Evolutionary conservation across 805 yeast genomes (phyloP).

Genomic region (Ogataea siamensis): DNA sequence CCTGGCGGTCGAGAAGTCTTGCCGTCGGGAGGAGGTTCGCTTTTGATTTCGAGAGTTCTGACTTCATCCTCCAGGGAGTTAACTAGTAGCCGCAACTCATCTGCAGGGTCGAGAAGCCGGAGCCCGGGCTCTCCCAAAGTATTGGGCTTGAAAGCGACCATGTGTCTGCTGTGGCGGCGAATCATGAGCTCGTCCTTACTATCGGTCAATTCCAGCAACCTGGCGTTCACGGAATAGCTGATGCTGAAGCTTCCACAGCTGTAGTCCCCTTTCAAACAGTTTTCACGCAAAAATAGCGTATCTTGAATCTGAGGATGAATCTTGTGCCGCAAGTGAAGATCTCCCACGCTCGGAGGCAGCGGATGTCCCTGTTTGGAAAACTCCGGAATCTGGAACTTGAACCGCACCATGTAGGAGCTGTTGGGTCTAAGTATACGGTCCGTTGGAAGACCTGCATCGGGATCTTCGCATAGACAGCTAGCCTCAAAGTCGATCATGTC

Average conservation of each 20-base stretch:
- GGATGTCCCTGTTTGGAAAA: slow-evolving; percentile 11
- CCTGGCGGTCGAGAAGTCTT: not conserved
- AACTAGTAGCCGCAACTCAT: slow-evolving; percentile 12
- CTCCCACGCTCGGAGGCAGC: slow-evolving; percentile 21
- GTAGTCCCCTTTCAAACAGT: slow-evolving; percentile 5
- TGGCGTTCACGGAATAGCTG: slow-evolving; percentile 20
- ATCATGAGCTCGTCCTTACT: slow-evolving; percentile 8
- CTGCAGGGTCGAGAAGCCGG: slow-evolving; percentile 5
- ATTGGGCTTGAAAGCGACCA: slow-evolving; percentile 14
- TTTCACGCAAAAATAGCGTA: slow-evolving; percentile 9
- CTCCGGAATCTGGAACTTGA: slow-evolving; percentile 20
- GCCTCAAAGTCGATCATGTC: slow-evolving; percentile 40
- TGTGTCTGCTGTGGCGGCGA: slow-evolving; percentile 18
- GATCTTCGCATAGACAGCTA: slow-evolving; percentile 16
- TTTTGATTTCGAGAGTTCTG: not conserved
- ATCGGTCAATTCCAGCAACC: slow-evolving; percentile 13
- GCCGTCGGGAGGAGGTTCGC: not conserved
- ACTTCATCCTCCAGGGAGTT: slow-evolving; percentile 12
- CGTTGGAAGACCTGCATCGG: slow-evolving; percentile 17
- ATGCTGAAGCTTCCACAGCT: slow-evolving; percentile 13
- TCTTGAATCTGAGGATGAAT: slow-evolving; percentile 13
- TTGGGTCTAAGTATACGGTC: slow-evolving; percentile 18
- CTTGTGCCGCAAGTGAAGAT: slow-evolving; percentile 14
- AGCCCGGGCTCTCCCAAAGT: not conserved
- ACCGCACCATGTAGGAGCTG: slow-evolving; percentile 16